phyloP scores from a whole-genome alignment of 805 yeast genomes.

The Lipomyces yamanashiensis region DNA sequence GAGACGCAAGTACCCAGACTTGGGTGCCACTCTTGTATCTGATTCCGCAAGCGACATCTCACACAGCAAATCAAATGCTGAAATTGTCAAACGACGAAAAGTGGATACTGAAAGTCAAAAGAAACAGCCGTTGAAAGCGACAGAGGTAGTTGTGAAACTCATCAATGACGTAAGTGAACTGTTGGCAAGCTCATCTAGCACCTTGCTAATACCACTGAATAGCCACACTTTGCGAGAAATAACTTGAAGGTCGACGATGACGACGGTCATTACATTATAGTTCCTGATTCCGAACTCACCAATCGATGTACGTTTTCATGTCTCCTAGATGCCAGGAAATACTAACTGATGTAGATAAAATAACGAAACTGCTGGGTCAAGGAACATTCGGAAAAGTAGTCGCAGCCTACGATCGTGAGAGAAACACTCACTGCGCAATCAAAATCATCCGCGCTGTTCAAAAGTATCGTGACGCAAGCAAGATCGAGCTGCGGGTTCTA shows the following conservation, averaged over 20 bases:
- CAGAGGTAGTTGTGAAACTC: constrained; percentile 40
- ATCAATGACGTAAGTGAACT: constrained; percentile 35
- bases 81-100: constrained; percentile 19
- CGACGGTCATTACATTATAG: constrained; percentile 47
- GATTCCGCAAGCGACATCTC: background rate
- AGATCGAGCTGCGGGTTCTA: constrained; percentile 84
- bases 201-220: background rate
- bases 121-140: constrained; percentile 41
- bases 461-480: constrained; percentile 93
- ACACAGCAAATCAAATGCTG: background rate
- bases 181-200: background rate
- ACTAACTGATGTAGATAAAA: constrained; percentile 68
- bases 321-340: background rate
- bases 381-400: constrained; percentile 94
- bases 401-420: constrained; percentile 71
- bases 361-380: constrained; percentile 76
- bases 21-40: background rate
- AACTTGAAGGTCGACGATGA: constrained; percentile 42
- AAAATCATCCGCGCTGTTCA: constrained; percentile 91
- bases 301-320: constrained; percentile 22
- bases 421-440: constrained; percentile 74
- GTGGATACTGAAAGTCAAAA: constrained; percentile 17
- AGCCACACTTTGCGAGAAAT: constrained; percentile 10
- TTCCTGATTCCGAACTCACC: constrained; percentile 45
- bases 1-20: constrained; percentile 23